phyloP scores from a whole-genome alignment of 129 eudicot genomes.

The Tagetes erecta region DNA sequence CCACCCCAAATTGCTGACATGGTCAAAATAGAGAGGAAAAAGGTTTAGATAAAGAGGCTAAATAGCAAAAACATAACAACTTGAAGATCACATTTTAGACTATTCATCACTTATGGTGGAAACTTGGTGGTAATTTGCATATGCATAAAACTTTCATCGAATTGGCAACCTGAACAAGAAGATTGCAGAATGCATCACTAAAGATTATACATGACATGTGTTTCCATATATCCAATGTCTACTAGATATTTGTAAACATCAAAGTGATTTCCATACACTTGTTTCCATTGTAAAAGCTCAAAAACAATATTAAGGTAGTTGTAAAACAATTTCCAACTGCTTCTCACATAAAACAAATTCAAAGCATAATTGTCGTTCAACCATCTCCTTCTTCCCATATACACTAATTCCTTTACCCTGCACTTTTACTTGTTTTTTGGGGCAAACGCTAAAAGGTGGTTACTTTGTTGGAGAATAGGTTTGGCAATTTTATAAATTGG shows the following conservation, averaged over 20 bases:
- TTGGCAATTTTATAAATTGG: no score
- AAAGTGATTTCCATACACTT: background rate
- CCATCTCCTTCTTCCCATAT: no score
- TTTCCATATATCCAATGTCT: no score
- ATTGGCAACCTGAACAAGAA: background rate
- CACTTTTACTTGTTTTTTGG: background rate
- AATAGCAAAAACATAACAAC: background rate
- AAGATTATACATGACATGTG: background rate
- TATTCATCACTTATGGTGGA: background rate
- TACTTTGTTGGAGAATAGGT: background rate
- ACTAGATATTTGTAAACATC: no score
- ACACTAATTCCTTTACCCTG: background rate
- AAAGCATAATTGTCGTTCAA: no score
- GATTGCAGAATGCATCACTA: background rate
- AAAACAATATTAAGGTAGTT: no score
- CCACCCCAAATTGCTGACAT: constrained; percentile 93
- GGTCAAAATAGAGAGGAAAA: background rate
- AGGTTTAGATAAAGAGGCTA: background rate
- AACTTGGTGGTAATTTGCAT: background rate
- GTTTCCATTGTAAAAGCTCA: background rate
- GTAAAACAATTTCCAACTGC: no score
- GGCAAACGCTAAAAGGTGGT: background rate
- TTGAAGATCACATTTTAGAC: background rate
- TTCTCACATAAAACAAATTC: no score
- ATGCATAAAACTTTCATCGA: background rate